A percentile compares a stretch with the other conserved stretches of the same genome.
Conservation (phyloP, 1,284 basidiomycete species). For the Ustilago tritici region DNA sequence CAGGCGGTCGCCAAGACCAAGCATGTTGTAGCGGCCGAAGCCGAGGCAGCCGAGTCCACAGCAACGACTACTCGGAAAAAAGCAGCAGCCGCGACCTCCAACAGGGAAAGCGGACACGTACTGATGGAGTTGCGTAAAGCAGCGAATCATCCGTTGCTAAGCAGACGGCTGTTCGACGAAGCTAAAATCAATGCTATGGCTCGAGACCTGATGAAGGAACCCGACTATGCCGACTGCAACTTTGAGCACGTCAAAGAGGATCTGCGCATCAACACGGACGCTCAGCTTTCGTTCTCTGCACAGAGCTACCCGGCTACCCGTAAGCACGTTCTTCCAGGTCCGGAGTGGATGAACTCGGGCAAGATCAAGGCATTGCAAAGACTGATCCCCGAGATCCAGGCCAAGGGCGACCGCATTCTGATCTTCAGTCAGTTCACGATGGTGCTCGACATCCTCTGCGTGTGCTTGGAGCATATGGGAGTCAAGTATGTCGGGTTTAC, state of each 20-base stretch:
- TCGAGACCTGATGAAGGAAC: constrained; percentile 86
- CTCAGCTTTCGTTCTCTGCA: constrained; percentile 60
- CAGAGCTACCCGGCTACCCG: constrained; percentile 65
- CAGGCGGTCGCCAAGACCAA: constrained; percentile 83
- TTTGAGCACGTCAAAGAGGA: constrained; percentile 66
- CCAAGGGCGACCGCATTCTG: constrained; percentile 83
- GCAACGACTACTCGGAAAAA: constrained; percentile 15
- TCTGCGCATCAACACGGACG: constrained; percentile 69
- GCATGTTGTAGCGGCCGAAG: constrained; percentile 77
- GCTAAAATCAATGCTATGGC: constrained; percentile 81
- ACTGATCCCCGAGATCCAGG: constrained; percentile 79
- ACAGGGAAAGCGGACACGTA: constrained; percentile 75
- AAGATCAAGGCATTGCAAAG: constrained; percentile 83
- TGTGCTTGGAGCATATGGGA: constrained; percentile 81
- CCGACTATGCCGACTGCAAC: constrained; percentile 73
- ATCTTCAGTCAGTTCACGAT: constrained; percentile 83
- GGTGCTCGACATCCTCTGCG: constrained; percentile 78
- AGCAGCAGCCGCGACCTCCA: constrained; percentile 27
- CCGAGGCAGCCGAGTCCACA: constrained; percentile 10
- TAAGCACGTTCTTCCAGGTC: constrained; percentile 80
- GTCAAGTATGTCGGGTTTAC: constrained; percentile 89
- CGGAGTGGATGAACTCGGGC: constrained; percentile 87
- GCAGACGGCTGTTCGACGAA: constrained; percentile 86
- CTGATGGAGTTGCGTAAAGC: constrained; percentile 97
- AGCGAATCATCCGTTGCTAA: constrained; percentile 94